Evolutionary conservation across 768 basidiomycete species (phyloP), one percentile per base, ranked within the genome.

Genomic region (Phaeolepiota aurea): DNA sequence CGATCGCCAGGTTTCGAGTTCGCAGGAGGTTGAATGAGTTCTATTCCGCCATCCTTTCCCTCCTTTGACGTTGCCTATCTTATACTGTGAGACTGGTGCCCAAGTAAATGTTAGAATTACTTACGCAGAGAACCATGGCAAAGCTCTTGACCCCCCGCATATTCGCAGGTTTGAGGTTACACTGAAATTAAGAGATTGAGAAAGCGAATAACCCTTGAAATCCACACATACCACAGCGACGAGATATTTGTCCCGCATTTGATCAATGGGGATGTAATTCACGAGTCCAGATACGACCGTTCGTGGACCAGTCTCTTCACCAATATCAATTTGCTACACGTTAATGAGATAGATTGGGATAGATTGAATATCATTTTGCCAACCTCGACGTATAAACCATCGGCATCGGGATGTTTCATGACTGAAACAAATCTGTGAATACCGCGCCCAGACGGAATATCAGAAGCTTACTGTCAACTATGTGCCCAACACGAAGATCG

Each of bases 131-230:
- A 25, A 99, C 86, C 96, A 99, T 98, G 21, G 92, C 96, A 54
- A 86, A 94, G 44, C 91, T 94, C 68, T 97, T 98, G 51, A 99
- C 82, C 2, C 96, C 96, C 44, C 94, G 82, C 94, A 99, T 98
- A 49, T 72, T 82, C 4, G 87, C 94, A 3, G 94, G 94, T 63
- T 99, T 98, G 45, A 99, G 64, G 59, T 98, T 93, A 59, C 87
- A 90, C 85, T 87, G 19, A 44, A 18, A 20, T 36, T 38, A 9
- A 41, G 36, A 21, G 15, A 25, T 25, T 36, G 14, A 37, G 14
- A 20, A n/a, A 37, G 21, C 35, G 12, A 20, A 28, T 32, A 38
- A 36, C 33, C n/a, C 25, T 7, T 21, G 2, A 36, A 10, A 9
- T 10, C 9, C 34, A 16, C 2, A 59, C 79, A 21, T 59, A 91